Evolutionary conservation across 2,329 filamentous ascomycete genomes (phyloP).

Genomic region (Lachnellula subtilissima): DNA sequence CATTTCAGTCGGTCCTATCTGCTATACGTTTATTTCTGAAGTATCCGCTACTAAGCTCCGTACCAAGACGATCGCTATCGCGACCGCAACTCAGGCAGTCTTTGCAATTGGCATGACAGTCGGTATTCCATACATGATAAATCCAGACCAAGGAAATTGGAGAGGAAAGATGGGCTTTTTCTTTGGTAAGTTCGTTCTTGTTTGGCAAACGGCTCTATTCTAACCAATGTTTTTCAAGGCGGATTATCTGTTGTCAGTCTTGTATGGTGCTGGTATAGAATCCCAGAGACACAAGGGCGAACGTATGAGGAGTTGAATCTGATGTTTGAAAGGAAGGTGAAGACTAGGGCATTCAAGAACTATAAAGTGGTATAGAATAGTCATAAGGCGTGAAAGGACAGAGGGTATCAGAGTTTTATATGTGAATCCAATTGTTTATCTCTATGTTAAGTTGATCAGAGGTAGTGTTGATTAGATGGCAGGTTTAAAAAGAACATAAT

Average conservation of each 20-base stretch:
- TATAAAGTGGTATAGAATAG: slow-evolving; percentile 14
- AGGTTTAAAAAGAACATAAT: no score
- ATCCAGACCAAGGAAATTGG: slow-evolving; percentile 32
- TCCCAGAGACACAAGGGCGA: slow-evolving; percentile 41
- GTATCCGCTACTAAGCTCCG: slow-evolving; percentile 40
- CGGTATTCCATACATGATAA: slow-evolving; percentile 29
- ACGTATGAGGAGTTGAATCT: slow-evolving; percentile 43
- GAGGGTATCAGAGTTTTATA: no score
- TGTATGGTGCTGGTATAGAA: slow-evolving; percentile 36
- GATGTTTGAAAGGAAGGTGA: slow-evolving; percentile 37
- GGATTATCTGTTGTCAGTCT: slow-evolving; percentile 38
- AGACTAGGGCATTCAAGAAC: slow-evolving; percentile 30
- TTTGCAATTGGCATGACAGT: slow-evolving; percentile 21
- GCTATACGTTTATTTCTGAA: slow-evolving; percentile 40
- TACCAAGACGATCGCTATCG: slow-evolving; percentile 22
- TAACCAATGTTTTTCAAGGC: slow-evolving; percentile 17
- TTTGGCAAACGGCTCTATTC: neutral
- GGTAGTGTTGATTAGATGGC: no score
- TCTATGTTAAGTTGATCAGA: no score
- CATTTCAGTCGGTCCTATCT: slow-evolving; percentile 33
- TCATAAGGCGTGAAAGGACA: no score
- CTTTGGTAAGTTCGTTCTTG: slow-evolving; percentile 17
- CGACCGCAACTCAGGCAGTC: slow-evolving; percentile 18
- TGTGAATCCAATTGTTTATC: no score
- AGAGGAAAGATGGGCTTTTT: slow-evolving; percentile 29